Conservation (phyloP, 495 filamentous ascomycete genomes). For the Oidiodendron maius region DNA sequence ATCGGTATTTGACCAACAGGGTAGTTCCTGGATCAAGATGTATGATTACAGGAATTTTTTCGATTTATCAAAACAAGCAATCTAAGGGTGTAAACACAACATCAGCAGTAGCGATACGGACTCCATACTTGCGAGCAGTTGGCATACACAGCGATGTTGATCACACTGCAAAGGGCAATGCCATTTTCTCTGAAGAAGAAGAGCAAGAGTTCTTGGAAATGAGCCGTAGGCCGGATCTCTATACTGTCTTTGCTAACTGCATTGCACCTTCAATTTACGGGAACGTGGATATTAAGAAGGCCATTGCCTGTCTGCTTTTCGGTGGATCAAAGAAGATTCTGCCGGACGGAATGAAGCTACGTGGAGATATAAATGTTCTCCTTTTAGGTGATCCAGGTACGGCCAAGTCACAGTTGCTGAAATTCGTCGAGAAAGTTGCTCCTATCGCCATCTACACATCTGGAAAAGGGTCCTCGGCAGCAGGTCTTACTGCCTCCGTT, state of each 20-base stretch:
- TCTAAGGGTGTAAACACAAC: slow-evolving; percentile 66
- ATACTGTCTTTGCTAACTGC: slow-evolving; percentile 81
- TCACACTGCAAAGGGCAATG: slow-evolving; percentile 79
- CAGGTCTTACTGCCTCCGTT: slow-evolving; percentile 96
- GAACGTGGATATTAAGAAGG: slow-evolving; percentile 94
- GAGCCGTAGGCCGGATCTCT: slow-evolving; percentile 85
- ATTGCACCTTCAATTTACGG: slow-evolving; percentile 98
- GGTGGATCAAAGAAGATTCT: slow-evolving; percentile 98
- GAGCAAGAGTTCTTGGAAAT: slow-evolving; percentile 97
- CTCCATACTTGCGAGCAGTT: slow-evolving; percentile 91
- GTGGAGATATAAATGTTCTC: slow-evolving; percentile 98
- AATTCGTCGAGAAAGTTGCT: slow-evolving; percentile 95
- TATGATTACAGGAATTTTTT: slow-evolving; percentile 95
- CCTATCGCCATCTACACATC: slow-evolving; percentile 99
- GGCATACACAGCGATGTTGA: slow-evolving; percentile 89
- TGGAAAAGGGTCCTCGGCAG: slow-evolving; percentile 96
- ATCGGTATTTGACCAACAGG: slow-evolving; percentile 91
- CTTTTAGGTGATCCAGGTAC: slow-evolving; percentile 97
- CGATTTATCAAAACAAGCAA: slow-evolving; percentile 89
- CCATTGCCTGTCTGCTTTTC: slow-evolving; percentile 92
- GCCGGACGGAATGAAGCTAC: slow-evolving; percentile 95
- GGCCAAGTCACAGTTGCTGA: slow-evolving; percentile 94
- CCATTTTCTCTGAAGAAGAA: slow-evolving; percentile 88
- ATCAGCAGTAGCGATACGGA: slow-evolving; percentile 87
- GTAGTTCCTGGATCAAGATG: slow-evolving; percentile 95